Evolutionary conservation across 176 grass and related monocot species (phyloP).

Genomic region (Cocos nucifera): DNA sequence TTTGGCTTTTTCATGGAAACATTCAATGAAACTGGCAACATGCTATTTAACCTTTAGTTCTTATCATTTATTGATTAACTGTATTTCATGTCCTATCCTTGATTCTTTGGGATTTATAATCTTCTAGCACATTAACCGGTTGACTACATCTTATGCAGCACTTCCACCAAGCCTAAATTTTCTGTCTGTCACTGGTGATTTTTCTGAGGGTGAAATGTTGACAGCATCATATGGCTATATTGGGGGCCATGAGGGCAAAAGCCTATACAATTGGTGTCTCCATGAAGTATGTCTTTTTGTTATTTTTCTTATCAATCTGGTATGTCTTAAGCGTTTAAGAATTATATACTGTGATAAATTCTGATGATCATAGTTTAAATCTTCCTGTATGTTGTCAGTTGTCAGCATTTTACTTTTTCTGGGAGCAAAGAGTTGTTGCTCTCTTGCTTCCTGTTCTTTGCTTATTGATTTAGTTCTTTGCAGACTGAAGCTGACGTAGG

Average conservation of each 20-base stretch:
- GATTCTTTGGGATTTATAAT: too few relatives aligned
- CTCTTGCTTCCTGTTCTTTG: conserved; percentile 7
- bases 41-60: too few relatives aligned
- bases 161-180: conserved; percentile 84
- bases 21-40: too few relatives aligned
- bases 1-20: too few relatives aligned
- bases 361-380: too few relatives aligned
- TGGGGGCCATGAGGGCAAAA: conserved; percentile 88
- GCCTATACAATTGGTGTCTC: conserved; percentile 78
- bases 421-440: neutral
- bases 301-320: conserved; percentile 4
- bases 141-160: conserved; percentile 37
- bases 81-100: too few relatives aligned
- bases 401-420: too few relatives aligned
- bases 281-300: conserved; percentile 50
- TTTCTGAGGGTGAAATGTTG: conserved; percentile 74
- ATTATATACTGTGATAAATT: too few relatives aligned
- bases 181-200: conserved; percentile 87
- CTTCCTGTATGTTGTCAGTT: too few relatives aligned
- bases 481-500: conserved; percentile 67
- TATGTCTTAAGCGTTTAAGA: conserved; percentile 2
- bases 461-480: conserved; percentile 15
- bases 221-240: conserved; percentile 95
- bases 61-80: too few relatives aligned
- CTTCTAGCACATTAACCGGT: too few relatives aligned